Evolutionary conservation across 169 alveolate species (phyloP), one percentile per base, ranked within the genome.

Genomic region (Plasmodium knowlesi): DNA sequence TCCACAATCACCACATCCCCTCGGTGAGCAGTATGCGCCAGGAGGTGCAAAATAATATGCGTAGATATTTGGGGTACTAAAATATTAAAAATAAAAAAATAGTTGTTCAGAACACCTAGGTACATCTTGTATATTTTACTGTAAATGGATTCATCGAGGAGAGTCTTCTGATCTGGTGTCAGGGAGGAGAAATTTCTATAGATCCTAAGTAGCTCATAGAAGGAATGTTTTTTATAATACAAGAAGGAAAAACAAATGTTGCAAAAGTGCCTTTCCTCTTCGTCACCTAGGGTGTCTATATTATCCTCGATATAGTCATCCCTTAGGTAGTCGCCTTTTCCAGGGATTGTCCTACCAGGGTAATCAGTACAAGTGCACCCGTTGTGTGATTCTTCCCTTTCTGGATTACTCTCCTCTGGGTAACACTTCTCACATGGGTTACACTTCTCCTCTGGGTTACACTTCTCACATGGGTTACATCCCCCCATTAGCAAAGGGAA

Each of bases 231-330:
- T 54, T 88, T 88, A 54, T 88, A 88, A 78, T 88, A 88, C 82
- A 88, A 78, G 46, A 88, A 88, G n/a, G 93, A 88, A 74, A 88
- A 88, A 41, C 93, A 88, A 2, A 88, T 89, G 80, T 88, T 88
- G 61, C 93, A 88, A 61, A 88, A 88, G 70, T 88, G 93, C 43
- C 46, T 88, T 54, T 88, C 93, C 80, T 88, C 93, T 74, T 88
- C 93, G 30, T 54, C 50, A 46, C 80, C 57, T 16, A 88, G 39
- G 5, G 22, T 14, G 41, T 88, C 93, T 22, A 43, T 1, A 5
- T n/a, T 57, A 25, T 83, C 50, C 37, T 76, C 43, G 67, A 22
- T 22, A 53, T 53, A 78, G 5, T 30, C 74, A 0, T 71, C n/a
- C n/a, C 22, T 80, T 8, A 8, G 43, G 28, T 25, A 37, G 25